These are phyloP conservation scores for Periconia macrospinosa DNA, from an alignment of 2,329 filamentous ascomycete species.

Conservation along the genomic window DNA sequence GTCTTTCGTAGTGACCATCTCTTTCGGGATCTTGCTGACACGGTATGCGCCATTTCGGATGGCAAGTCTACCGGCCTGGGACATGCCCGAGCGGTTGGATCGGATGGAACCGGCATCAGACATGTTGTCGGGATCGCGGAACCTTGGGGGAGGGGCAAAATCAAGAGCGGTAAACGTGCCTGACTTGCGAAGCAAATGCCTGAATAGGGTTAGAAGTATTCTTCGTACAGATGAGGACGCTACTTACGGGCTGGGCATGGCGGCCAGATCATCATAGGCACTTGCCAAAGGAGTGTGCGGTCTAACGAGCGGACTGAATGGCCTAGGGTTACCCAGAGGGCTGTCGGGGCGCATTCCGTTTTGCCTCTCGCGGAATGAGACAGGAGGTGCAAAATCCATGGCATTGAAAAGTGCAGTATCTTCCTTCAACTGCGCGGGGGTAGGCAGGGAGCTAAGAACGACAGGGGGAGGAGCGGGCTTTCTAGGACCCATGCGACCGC, in stretches of 20 bases:
- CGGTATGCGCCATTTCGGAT: constrained; percentile 84
- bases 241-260: constrained; percentile 89
- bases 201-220: constrained; percentile 41
- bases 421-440: constrained; percentile 80
- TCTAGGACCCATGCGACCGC: constrained; percentile 42
- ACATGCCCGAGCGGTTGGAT: constrained; percentile 79
- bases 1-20: constrained; percentile 76
- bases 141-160: constrained; percentile 77
- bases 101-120: constrained; percentile 56
- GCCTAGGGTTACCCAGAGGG: constrained; percentile 59
- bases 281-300: constrained; percentile 78
- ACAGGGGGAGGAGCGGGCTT: constrained; percentile 71
- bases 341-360: constrained; percentile 66
- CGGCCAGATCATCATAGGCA: constrained; percentile 82
- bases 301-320: constrained; percentile 74
- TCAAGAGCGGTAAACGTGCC: constrained; percentile 77
- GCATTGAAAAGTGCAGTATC: constrained; percentile 71
- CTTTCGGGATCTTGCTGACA: constrained; percentile 79
- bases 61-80: constrained; percentile 66
- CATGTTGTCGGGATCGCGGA: constrained; percentile 52
- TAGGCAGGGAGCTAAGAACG: constrained; percentile 75
- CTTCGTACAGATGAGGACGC: not conserved
- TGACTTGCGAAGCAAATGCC: constrained; percentile 74
- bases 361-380: constrained; percentile 62
- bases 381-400: constrained; percentile 84